A percentile compares a stretch with the other conserved stretches of the same genome.
Conservation (phyloP, 2,329 filamentous ascomycete genomes). For the Alternaria postmessia region DNA sequence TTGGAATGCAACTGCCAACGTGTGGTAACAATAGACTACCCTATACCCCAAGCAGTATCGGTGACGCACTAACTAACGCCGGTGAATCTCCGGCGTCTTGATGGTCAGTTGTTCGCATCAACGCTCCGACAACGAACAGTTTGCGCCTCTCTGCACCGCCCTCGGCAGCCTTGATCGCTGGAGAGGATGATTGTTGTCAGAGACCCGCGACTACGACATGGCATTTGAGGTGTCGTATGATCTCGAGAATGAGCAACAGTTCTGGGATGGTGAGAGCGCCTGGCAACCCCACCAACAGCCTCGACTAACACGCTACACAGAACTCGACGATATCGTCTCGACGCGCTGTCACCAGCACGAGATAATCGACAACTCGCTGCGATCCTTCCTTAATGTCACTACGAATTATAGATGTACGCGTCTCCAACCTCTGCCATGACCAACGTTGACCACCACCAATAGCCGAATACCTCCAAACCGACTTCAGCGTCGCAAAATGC, state of each 20-base stretch:
- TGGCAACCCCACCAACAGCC: constrained; percentile 35
- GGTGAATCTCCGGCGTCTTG: constrained; percentile 30
- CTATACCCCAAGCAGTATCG: constrained; percentile 22
- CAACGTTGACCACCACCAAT: constrained; percentile 34
- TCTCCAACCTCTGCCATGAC: neutral
- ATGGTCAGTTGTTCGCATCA: constrained; percentile 27
- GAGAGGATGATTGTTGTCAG: constrained; percentile 49
- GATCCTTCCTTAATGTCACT: constrained; percentile 82
- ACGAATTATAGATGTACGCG: constrained; percentile 72
- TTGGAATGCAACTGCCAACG: neutral
- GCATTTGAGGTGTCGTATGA: constrained; percentile 73
- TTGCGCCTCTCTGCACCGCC: constrained; percentile 29
- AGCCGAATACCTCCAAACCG: constrained; percentile 76
- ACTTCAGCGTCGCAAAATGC: constrained; percentile 82
- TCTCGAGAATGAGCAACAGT: constrained; percentile 82
- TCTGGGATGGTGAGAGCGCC: constrained; percentile 78
- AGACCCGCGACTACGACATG: constrained; percentile 58
- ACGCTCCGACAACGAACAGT: constrained; percentile 30
- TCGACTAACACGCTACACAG: constrained; percentile 53
- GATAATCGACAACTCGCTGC: constrained; percentile 83
- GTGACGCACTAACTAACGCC: constrained; percentile 36
- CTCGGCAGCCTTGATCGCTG: constrained; percentile 30
- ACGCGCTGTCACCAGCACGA: constrained; percentile 67
- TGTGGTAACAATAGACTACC: constrained; percentile 3
- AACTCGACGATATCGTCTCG: constrained; percentile 72